phyloP scores from a whole-genome alignment of 129 eudicot species.

The Rutidosis leptorrhynchoides region DNA sequence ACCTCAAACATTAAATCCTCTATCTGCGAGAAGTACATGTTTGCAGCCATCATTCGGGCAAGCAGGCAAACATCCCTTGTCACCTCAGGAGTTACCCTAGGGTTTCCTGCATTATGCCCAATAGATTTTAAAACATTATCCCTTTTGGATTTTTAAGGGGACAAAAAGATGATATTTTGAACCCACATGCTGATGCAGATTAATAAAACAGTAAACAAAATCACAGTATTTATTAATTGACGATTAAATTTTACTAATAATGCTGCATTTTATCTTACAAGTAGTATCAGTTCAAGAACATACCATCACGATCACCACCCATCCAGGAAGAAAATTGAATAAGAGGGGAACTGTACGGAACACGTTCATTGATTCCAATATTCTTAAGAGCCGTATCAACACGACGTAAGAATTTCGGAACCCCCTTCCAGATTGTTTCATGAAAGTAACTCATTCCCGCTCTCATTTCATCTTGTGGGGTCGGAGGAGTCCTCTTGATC shows the following conservation, averaged over 20 bases:
- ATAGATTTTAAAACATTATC: conserved; percentile 2
- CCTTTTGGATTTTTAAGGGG: neutral
- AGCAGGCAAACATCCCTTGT: conserved; percentile 93
- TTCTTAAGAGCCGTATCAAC: conserved; percentile 97
- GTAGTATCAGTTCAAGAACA: neutral
- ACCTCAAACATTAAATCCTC: conserved; percentile 99
- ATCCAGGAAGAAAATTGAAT: conserved; percentile 99
- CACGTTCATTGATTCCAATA: conserved; percentile 90
- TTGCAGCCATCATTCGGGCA: conserved; percentile 99
- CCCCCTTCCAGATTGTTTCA: conserved; percentile 98
- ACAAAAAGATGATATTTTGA: conserved; percentile 4
- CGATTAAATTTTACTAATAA: neutral
- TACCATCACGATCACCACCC: conserved; percentile 99
- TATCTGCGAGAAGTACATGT: conserved; percentile 89
- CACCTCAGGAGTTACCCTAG: conserved; percentile 97
- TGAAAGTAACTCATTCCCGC: conserved; percentile 99
- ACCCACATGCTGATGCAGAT: conserved; percentile 7
- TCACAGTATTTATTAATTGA: neutral
- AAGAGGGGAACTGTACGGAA: conserved; percentile 97
- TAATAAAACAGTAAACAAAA: neutral
- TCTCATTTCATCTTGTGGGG: conserved; percentile 99
- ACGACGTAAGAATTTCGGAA: conserved; percentile 90
- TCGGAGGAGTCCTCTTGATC: conserved; percentile 84
- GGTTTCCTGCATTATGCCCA: conserved; percentile 59
- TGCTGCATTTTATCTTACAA: neutral